Conservation (phyloP, 495 filamentous ascomycete species). For the Aspergillus kassunensis region DNA sequence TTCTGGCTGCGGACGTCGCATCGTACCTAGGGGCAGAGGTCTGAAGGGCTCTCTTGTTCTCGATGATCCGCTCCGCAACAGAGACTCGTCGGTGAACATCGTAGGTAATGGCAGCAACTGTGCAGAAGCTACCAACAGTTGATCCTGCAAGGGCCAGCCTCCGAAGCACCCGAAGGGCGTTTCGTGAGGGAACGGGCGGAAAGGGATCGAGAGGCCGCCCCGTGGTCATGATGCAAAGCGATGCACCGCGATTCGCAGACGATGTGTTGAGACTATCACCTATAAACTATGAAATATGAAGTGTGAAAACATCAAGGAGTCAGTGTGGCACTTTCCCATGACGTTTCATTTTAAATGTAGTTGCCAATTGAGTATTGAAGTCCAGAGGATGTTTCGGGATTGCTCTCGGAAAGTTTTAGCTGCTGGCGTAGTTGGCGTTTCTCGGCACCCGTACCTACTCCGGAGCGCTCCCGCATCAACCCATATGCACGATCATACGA, state of each 20-base stretch:
- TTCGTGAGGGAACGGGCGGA: slow-evolving; percentile 40
- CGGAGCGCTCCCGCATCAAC: slow-evolving; percentile 13
- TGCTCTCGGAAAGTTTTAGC: slow-evolving; percentile 17
- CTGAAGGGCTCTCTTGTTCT: slow-evolving; percentile 42
- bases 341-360: too few relatives aligned
- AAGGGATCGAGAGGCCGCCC: slow-evolving; percentile 28
- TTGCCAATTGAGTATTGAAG: slow-evolving; percentile 3
- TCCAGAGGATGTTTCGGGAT: slow-evolving; percentile 5
- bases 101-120: slow-evolving; percentile 39
- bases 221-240: slow-evolving; percentile 28
- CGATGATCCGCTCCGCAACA: slow-evolving; percentile 40
- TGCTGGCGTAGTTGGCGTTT: slow-evolving; percentile 17
- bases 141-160: slow-evolving; percentile 42
- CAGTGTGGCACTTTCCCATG: too few relatives aligned
- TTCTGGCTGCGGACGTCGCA: slow-evolving; percentile 38
- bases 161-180: slow-evolving; percentile 43
- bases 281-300: slow-evolving; percentile 13
- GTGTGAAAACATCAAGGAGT: too few relatives aligned
- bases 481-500: slow-evolving; percentile 6
- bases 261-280: slow-evolving; percentile 2
- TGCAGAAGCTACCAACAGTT: slow-evolving; percentile 38
- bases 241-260: slow-evolving; percentile 26
- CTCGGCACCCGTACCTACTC: slow-evolving; percentile 23
- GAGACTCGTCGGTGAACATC: slow-evolving; percentile 40
- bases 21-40: slow-evolving; percentile 43